Evolutionary conservation across 257 asterid species (phyloP), one percentile per base, ranked within the genome.

Genomic region (Voacanga thouarsii): DNA sequence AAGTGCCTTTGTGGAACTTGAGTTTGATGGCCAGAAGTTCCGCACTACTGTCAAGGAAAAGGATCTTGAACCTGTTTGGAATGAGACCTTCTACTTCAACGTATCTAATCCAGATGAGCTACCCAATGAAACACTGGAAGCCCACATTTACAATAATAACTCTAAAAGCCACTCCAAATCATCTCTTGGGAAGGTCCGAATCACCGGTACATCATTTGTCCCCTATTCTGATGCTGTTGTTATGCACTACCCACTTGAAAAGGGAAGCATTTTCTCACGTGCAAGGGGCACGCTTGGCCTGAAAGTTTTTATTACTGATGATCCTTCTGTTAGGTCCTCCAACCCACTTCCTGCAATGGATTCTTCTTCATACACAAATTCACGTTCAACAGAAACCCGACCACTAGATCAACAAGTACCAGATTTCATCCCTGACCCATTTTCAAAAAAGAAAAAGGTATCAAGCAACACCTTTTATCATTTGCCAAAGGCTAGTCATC

Each of bases 61-160:
- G 77, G 97, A 94, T 82, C 92, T 94, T 21, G 77, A 90, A 73
- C 99, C 97, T 0, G 73, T 71, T 74, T 94, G 99, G 99, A 89
- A 88, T 4, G 97, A 94, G 80, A 88, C 95, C 1, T 89, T 92
- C 84, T 90, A 83, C 77, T 91, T 92, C 83, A 91, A 89, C 71
- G 78, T 94, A 50, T 81, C 94, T 12, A 83, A 92, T 67, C 92
- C 97, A 4, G 79, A 84, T 33, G 83, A 86, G 69, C 88, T 92
- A 66, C 85, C 77, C 24, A 88, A 82, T 41, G 88, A 77, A 75
- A 80, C 91, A 37, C 92, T 94, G 23, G 99, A 90, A 83, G 97
- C 95, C 71, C 90, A 87, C 65, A 89, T 92, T 65, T 91, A 88
- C 88, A 86, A 57, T 84, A 85, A 69, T 76, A 85, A 63, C 71